Evolutionary conservation across 2,329 filamentous ascomycete genomes (phyloP), one percentile per base, ranked within the genome.

Genomic region (Thielaviopsis ethacetica): DNA sequence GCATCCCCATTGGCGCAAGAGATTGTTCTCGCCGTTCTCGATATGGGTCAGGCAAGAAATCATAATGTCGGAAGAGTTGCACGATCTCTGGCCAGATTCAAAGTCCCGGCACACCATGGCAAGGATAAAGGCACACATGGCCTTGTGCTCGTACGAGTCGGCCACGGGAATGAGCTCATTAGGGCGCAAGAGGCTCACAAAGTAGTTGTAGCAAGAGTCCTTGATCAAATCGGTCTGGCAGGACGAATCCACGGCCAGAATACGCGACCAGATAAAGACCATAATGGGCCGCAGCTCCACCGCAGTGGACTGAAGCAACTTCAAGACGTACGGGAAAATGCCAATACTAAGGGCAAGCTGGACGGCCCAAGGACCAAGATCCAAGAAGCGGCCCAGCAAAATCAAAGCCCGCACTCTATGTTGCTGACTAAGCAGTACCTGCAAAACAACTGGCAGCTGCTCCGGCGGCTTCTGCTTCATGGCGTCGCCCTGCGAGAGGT

Each of bases 251-350:
- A 98, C 93, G 7, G 93, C 93, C 63, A 98, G 81, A 51, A 98
- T 89, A 54, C 93, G 82, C 5, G 93, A 91, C 93, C 93, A 98
- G 63, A 98, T 98, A 70, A 97, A 98, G 5, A 98, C 91, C 93
- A 98, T 97, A 62, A 97, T 91, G 0, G 93, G 91, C 68, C 97
- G 97, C 62, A 98, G 74, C 70, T 98, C 93, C 53, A 89, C 81
- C 0, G 93, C 93, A 53, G 94, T 91, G 4, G 93, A 97, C 69
- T 98, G 93, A 19, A 98, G 75, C 26, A 98, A 76, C 71, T 98
- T 98, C 38, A 98, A 75, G n/a, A 98, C 93, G 68, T 98, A 98
- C 0, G 93, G 93, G 70, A 98, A 98, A 63, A 98, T 98, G 24
- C 93, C 93, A 62, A 98, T 98, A 70, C 91, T 96, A 17, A 98